These are phyloP conservation scores for Caloboletus inedulis DNA, from an alignment of 1,284 basidiomycete genomes.

Conservation along the genomic window DNA sequence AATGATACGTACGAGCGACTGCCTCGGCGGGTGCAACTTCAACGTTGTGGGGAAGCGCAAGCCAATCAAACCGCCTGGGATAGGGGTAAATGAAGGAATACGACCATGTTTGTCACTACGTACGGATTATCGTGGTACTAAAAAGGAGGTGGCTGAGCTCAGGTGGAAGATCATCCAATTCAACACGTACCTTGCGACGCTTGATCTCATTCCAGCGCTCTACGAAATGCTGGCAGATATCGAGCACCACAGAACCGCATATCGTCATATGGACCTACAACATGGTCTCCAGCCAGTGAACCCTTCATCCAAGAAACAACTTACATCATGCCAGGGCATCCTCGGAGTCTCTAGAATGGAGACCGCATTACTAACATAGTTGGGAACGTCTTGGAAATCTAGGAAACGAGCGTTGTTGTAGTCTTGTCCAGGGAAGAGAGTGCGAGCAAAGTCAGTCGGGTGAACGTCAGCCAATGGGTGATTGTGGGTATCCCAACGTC, in stretches of 20 bases:
- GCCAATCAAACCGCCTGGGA: conserved; percentile 61
- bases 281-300: background rate
- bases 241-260: conserved; percentile 78
- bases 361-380: conserved; percentile 75
- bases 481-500: conserved; percentile 88
- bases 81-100: conserved; percentile 7
- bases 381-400: conserved; percentile 80
- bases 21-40: conserved; percentile 60
- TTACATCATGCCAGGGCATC: conserved; percentile 89
- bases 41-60: conserved; percentile 79
- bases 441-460: conserved; percentile 75
- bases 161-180: background rate
- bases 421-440: conserved; percentile 92
- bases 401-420: conserved; percentile 84
- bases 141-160: conserved; percentile 10
- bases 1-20: conserved; percentile 47
- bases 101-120: conserved; percentile 22
- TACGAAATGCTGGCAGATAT: conserved; percentile 87
- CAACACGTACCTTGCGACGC: conserved; percentile 58
- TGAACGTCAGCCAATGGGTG: conserved; percentile 90
- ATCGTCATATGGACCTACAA: conserved; percentile 80
- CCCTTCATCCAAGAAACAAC: conserved; percentile 21
- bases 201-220: conserved; percentile 88
- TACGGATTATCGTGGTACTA: conserved; percentile 55
- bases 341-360: conserved; percentile 69